Base-by-base conservation (phyloP, 768 basidiomycete species). In the Candolleomyces eurysporus region DNA sequence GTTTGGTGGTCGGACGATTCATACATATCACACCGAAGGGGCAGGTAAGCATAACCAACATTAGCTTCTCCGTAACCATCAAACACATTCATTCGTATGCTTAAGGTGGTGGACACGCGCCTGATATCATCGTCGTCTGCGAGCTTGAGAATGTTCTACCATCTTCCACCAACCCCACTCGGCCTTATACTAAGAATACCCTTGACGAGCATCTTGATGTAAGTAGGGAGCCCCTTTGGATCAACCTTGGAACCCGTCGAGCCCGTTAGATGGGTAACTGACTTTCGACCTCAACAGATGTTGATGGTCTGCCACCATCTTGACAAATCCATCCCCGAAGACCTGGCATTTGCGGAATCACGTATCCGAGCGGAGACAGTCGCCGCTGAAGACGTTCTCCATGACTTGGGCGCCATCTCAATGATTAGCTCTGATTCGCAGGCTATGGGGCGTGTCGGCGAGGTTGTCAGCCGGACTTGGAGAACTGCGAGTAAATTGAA, bases 291-390 rank as follows among this genome's bases (percentile, higher is more conserved):
- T 54, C 54, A n/a, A 51, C 14, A 97, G 96, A 99, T 98, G 97
- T 81, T 98, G 22, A 98, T 98, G 94, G 95, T 98, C n/a, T 97
- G 95, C 73, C 96, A 99, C 72, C 96, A 99, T 73, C 84, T 99
- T 59, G 94, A 97, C 76, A 86, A 80, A 66, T 84, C 81, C n/a
- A 94, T 96, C 65, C 84, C 90, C 1, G 97, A 99, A 76, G 97
- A 99, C 66, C 81, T 98, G 46, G 86, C 91, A 1, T 99, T 99
- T 67, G 96, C 97, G 4, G 96, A 98, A 65, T 98, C 96, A 8
- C 91, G 97, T 40, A 98, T 99, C 67, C 86, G 97, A 40, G 94
- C 87, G 0, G 96, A 98, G 77, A 99, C 97, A 0, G 90, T 98
- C 48, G 97, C 97, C 0, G 97, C 97, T 1, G 97, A 99, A 73